Conservation (phyloP, 768 basidiomycete species). For the Tulasnella sp. region DNA sequence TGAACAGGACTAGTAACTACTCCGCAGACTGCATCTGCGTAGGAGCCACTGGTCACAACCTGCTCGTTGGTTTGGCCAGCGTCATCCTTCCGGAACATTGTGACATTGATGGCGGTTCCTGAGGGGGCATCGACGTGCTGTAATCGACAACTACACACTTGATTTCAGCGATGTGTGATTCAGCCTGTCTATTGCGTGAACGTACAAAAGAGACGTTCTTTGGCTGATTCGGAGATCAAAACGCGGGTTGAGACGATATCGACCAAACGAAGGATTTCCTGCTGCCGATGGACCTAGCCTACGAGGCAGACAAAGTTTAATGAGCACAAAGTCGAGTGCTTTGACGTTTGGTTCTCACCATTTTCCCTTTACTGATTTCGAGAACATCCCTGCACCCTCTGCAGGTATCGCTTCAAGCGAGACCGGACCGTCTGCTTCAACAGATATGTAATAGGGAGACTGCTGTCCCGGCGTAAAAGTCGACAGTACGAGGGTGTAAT, state of each 20-base stretch:
- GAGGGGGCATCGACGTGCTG: background rate
- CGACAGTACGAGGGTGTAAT: conserved; percentile 77
- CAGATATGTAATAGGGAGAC: conserved; percentile 51
- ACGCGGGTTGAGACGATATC: conserved; percentile 57
- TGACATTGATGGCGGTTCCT: background rate
- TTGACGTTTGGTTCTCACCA: conserved; percentile 42
- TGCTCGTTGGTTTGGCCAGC: background rate
- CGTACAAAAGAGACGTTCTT: conserved; percentile 1
- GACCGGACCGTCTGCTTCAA: conserved; percentile 45
- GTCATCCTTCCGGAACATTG: background rate
- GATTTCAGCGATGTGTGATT: background rate
- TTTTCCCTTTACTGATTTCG: conserved; percentile 48
- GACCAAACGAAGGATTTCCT: conserved; percentile 54
- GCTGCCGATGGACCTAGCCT: conserved; percentile 51
- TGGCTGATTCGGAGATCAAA: conserved; percentile 43
- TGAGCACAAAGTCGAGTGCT: background rate
- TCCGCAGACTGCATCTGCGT: conserved; percentile 8
- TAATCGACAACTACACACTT: conserved; percentile 1
- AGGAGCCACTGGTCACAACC: background rate
- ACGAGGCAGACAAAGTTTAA: background rate
- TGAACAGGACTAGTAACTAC: background rate
- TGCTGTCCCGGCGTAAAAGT: conserved; percentile 64
- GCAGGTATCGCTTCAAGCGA: conserved; percentile 55
- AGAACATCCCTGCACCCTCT: conserved; percentile 90
- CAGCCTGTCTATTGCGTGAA: background rate